These are phyloP conservation scores for Onygena corvina DNA, from an alignment of 2,329 filamentous ascomycete genomes.

Conservation along the genomic window DNA sequence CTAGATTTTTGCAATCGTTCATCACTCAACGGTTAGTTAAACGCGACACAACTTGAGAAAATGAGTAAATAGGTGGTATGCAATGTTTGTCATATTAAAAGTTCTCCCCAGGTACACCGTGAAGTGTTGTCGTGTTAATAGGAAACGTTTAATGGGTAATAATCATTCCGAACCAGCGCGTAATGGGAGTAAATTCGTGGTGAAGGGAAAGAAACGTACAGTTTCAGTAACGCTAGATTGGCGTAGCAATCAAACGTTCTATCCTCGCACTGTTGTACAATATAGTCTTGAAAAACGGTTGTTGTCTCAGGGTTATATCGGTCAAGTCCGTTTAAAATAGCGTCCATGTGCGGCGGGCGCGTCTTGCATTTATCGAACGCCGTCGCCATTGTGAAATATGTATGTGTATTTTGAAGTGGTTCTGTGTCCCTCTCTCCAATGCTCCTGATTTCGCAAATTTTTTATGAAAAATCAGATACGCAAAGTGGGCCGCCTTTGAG, in stretches of 20 bases:
- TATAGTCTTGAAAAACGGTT: conserved; percentile 83
- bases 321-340: conserved; percentile 92
- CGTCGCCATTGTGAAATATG: conserved; percentile 11
- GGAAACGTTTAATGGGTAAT: conserved; percentile 57
- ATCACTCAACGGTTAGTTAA: not conserved
- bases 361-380: conserved; percentile 80
- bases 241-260: conserved; percentile 92
- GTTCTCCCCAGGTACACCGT: not conserved
- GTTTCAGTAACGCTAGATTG: conserved; percentile 87
- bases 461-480: too few species aligned
- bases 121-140: conserved; percentile 52
- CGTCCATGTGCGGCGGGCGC: conserved; percentile 80
- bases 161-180: not conserved
- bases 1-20: conserved; percentile 43
- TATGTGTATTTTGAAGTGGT: not conserved
- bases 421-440: not conserved
- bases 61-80: not conserved
- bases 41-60: conserved; percentile 1
- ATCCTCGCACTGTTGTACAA: conserved; percentile 86
- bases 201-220: conserved; percentile 48
- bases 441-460: too few species aligned
- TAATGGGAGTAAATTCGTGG: conserved; percentile 14
- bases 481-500: too few species aligned
- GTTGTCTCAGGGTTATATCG: conserved; percentile 98
- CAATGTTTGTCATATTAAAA: conserved; percentile 5